A percentile compares a stretch with the other conserved stretches of the same genome.
These are phyloP conservation scores for Lasiosphaeria hispida DNA, from an alignment of 495 filamentous ascomycete genomes.

Conservation along the genomic window DNA sequence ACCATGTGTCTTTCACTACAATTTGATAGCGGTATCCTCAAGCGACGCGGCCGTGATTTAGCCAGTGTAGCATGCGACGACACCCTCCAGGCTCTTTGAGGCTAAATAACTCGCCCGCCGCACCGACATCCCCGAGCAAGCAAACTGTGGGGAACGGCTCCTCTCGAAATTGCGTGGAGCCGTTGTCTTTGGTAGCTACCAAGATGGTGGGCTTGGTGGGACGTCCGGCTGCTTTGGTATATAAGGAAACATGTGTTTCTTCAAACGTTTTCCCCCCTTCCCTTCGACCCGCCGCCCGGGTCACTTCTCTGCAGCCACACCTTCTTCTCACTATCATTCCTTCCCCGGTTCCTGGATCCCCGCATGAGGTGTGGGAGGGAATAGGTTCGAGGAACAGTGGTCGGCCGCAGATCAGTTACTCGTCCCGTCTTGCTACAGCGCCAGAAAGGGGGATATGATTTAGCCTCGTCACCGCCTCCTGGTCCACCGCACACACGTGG, in stretches of 20 bases:
- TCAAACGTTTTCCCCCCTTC: not conserved
- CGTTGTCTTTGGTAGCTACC: not conserved
- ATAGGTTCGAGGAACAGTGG: not conserved
- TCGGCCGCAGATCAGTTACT: not conserved
- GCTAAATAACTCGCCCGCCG: slow-evolving; percentile 2
- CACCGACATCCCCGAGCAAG: slow-evolving; percentile 5
- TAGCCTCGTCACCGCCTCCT: too few relatives aligned
- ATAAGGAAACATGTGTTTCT: not conserved
- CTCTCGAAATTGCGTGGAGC: not conserved
- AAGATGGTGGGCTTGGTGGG: not conserved
- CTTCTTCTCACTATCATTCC: not conserved
- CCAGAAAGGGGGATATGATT: too few relatives aligned
- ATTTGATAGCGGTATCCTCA: not conserved
- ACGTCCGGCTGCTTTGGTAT: not conserved
- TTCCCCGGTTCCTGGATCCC: slow-evolving; percentile 2
- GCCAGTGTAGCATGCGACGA: not conserved
- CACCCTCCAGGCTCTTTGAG: slow-evolving; percentile 5
- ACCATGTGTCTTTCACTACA: not conserved
- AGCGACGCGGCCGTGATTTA: slow-evolving; percentile 11
- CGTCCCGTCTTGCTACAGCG: not conserved
- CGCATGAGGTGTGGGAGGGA: not conserved
- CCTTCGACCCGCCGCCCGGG: not conserved
- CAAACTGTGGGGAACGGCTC: slow-evolving; percentile 12
- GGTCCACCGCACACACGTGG: too few relatives aligned
- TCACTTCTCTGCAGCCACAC: not conserved